These are phyloP conservation scores for Elsinoe necatrix DNA, from an alignment of 2,329 filamentous ascomycete species.

Conservation along the genomic window DNA sequence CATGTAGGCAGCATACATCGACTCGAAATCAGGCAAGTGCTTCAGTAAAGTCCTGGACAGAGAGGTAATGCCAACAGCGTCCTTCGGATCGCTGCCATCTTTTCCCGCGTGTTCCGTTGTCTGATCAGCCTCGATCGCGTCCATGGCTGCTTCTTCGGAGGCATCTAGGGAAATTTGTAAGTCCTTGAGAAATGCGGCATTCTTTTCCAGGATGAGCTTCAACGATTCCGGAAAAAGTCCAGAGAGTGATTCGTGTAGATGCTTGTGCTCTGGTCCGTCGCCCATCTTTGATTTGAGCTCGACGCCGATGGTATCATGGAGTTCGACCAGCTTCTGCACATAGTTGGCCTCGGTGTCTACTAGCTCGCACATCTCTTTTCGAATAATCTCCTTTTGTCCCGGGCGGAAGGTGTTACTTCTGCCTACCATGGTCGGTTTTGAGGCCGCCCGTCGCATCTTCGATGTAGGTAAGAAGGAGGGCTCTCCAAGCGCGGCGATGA, in stretches of 20 bases:
- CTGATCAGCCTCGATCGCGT: slow-evolving; percentile 59
- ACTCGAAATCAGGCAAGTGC: slow-evolving; percentile 87
- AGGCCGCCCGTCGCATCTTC: slow-evolving; percentile 74
- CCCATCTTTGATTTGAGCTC: slow-evolving; percentile 68
- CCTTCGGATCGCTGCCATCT: slow-evolving; percentile 52
- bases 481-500: slow-evolving; percentile 74
- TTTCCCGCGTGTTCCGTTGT: slow-evolving; percentile 35
- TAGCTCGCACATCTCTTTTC: slow-evolving; percentile 82
- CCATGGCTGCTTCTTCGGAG: slow-evolving; percentile 70
- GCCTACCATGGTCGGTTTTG: slow-evolving; percentile 72
- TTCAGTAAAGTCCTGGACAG: slow-evolving; percentile 76
- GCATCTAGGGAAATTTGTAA: slow-evolving; percentile 70
- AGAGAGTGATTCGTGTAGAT: slow-evolving; percentile 44
- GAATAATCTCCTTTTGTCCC: slow-evolving; percentile 73
- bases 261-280: slow-evolving; percentile 34
- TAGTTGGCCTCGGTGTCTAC: slow-evolving; percentile 93
- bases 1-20: slow-evolving; percentile 90
- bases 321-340: slow-evolving; percentile 74
- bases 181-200: slow-evolving; percentile 69
- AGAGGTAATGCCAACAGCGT: slow-evolving; percentile 53
- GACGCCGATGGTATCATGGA: slow-evolving; percentile 71
- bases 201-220: slow-evolving; percentile 71
- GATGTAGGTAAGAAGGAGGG: slow-evolving; percentile 81
- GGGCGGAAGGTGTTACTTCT: slow-evolving; percentile 68
- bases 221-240: slow-evolving; percentile 74